Percentiles rank a stretch among this genome's conserved stretches.
phyloP scores from a whole-genome alignment of 805 yeast species.

The Hanseniaspora pseudoguilliermondii region DNA sequence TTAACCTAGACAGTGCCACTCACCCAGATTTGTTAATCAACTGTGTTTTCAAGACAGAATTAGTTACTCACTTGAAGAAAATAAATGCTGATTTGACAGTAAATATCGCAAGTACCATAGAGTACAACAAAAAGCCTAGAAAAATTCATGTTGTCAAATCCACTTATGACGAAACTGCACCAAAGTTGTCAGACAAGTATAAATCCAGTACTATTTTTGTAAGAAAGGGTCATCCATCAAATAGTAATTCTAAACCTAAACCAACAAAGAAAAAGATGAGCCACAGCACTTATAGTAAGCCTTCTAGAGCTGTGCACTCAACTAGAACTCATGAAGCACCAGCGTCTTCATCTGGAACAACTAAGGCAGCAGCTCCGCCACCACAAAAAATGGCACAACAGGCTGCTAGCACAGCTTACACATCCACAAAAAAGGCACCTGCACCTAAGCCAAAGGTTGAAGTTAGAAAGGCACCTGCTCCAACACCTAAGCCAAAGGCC shows the following conservation, averaged over 20 bases:
- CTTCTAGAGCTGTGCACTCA: slow-evolving; percentile 23
- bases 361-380: slow-evolving; percentile 16
- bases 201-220: slow-evolving; percentile 82
- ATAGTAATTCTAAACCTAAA: slow-evolving; percentile 54
- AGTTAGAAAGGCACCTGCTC: slow-evolving; percentile 37
- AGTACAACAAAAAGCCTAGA: slow-evolving; percentile 86
- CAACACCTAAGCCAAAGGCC: slow-evolving; percentile 32
- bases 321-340: slow-evolving; percentile 18
- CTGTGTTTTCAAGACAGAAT: slow-evolving; percentile 78
- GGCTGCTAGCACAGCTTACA: slow-evolving; percentile 33
- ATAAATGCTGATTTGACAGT: slow-evolving; percentile 47
- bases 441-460: slow-evolving; percentile 55
- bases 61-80: slow-evolving; percentile 59
- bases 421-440: slow-evolving; percentile 22
- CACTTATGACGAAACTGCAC: slow-evolving; percentile 49
- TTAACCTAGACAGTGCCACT: slow-evolving; percentile 26
- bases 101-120: slow-evolving; percentile 55
- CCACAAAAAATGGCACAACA: slow-evolving; percentile 18
- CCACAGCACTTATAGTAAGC: slow-evolving; percentile 13
- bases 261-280: slow-evolving; percentile 44
- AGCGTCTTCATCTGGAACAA: background rate
- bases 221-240: slow-evolving; percentile 63
- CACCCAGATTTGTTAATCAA: slow-evolving; percentile 73
- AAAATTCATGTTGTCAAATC: slow-evolving; percentile 61
- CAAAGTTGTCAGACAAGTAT: slow-evolving; percentile 56